Percentiles rank a stretch among this genome's conserved stretches.
Conservation (phyloP, 2,329 filamentous ascomycete genomes). For the Monilinia polystroma region DNA sequence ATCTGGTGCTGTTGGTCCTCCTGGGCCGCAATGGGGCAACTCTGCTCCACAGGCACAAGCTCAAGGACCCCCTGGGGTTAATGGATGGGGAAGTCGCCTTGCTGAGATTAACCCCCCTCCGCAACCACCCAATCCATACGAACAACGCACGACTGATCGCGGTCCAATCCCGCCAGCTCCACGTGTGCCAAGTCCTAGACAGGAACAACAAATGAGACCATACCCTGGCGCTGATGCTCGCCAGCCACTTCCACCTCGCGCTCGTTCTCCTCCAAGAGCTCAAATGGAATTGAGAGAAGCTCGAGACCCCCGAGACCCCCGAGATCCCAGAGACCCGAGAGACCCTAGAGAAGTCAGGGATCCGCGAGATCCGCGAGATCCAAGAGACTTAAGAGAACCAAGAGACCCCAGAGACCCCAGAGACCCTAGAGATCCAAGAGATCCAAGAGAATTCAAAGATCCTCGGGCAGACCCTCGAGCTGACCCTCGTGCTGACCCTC, state of each 20-base stretch:
- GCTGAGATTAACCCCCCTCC: conserved; percentile 76
- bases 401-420: conserved; percentile 1
- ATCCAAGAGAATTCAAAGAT: conserved; percentile 9
- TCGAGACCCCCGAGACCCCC: conserved; percentile 36
- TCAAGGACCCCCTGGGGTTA: conserved; percentile 44
- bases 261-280: conserved; percentile 51
- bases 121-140: conserved; percentile 78
- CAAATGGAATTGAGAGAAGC: conserved; percentile 5
- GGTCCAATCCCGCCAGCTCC: conserved; percentile 68
- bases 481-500: conserved; percentile 23
- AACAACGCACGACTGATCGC: conserved; percentile 71
- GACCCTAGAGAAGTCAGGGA: conserved; percentile 13
- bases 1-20: conserved; percentile 76
- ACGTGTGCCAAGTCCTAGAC: conserved; percentile 64
- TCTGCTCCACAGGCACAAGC: conserved; percentile 66
- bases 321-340: conserved; percentile 5
- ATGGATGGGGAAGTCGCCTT: conserved; percentile 63
- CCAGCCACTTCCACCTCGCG: conserved; percentile 53
- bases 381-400: conserved; percentile 1
- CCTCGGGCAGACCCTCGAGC: conserved; percentile 23
- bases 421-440: conserved; percentile 1
- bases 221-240: conserved; percentile 65
- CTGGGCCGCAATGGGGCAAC: conserved; percentile 85
- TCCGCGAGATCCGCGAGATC: conserved; percentile 7
- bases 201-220: conserved; percentile 65